phyloP scores from a whole-genome alignment of 2,329 filamentous ascomycete genomes.

The Shiraia sp. region DNA sequence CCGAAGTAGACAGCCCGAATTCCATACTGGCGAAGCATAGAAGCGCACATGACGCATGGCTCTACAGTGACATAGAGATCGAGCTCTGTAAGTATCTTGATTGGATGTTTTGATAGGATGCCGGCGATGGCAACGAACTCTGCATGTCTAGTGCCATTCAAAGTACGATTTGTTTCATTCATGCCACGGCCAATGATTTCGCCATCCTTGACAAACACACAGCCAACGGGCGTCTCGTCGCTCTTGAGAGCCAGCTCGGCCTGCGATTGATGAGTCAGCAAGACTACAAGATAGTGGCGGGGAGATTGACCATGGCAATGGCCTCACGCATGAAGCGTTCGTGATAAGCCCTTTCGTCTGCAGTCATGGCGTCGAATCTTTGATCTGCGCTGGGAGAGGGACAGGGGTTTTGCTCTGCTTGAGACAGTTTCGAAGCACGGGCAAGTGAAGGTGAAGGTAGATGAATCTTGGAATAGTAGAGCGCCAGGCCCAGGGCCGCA shows the following conservation, averaged over 20 bases:
- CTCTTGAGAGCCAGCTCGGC: constrained; percentile 78
- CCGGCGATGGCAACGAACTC: constrained; percentile 85
- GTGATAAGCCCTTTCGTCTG: constrained; percentile 53
- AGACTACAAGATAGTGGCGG: background rate
- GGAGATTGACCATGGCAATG: constrained; percentile 71
- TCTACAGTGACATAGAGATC: constrained; percentile 96
- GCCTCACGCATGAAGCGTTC: constrained; percentile 80
- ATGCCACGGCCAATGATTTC: constrained; percentile 85
- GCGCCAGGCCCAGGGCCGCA: constrained; percentile 24
- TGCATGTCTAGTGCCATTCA: constrained; percentile 81
- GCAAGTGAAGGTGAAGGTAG: constrained; percentile 11
- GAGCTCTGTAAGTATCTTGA: constrained; percentile 70
- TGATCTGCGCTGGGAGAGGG: constrained; percentile 31
- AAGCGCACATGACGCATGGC: constrained; percentile 98
- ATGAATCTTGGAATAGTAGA: constrained; percentile 19
- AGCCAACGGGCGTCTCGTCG: constrained; percentile 95
- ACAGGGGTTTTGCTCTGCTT: constrained; percentile 20
- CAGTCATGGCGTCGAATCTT: constrained; percentile 32
- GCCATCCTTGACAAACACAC: constrained; percentile 82
- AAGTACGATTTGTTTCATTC: constrained; percentile 78
- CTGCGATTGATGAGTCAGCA: constrained; percentile 52
- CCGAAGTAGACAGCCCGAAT: constrained; percentile 94
- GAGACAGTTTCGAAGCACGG: constrained; percentile 11
- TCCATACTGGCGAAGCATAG: constrained; percentile 82
- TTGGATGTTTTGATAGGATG: constrained; percentile 66